A percentile compares a stretch with the other conserved stretches of the same genome.
These are phyloP conservation scores for Termitomyces eurrhizus DNA, from an alignment of 768 basidiomycete genomes.

Conservation along the genomic window DNA sequence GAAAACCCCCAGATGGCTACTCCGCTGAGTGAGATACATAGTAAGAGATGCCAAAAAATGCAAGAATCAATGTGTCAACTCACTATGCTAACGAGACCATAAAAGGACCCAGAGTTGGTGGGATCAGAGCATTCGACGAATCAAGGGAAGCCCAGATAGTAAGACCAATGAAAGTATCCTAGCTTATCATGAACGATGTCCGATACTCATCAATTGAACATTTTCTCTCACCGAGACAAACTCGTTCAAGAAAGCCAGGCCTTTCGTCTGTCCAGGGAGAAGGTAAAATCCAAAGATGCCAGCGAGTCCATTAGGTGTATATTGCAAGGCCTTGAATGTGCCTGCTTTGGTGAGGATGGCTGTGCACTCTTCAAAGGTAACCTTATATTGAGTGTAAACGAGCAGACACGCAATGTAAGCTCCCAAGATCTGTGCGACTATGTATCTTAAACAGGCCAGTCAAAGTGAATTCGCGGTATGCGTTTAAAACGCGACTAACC, in stretches of 20 bases:
- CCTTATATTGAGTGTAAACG: constrained; percentile 60
- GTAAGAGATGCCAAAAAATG: background rate
- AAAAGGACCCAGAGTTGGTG: constrained; percentile 49
- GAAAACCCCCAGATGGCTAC: constrained; percentile 60
- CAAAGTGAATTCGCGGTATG: background rate
- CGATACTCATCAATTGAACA: background rate
- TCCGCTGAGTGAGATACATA: constrained; percentile 31
- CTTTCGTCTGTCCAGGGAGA: constrained; percentile 39
- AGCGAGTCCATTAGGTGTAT: constrained; percentile 40
- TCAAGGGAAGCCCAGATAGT: constrained; percentile 52
- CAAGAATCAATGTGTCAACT: constrained; percentile 18
- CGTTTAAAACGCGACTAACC: constrained; percentile 28
- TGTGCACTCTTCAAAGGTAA: constrained; percentile 38
- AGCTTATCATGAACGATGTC: background rate
- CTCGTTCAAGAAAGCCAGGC: constrained; percentile 49
- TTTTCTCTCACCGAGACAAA: constrained; percentile 43
- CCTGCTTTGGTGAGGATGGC: constrained; percentile 21
- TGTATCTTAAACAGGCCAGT: constrained; percentile 41
- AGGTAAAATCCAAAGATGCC: constrained; percentile 54
- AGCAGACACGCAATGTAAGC: constrained; percentile 59
- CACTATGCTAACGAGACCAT: constrained; percentile 59
- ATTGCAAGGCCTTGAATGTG: constrained; percentile 22
- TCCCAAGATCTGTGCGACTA: constrained; percentile 62
- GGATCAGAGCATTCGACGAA: constrained; percentile 54
- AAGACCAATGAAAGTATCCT: constrained; percentile 47